Percentiles rank a stretch among this genome's conserved stretches.
These are phyloP conservation scores for Pythium vanterpoolii DNA, from an alignment of 352 stramenopile species.

Conservation along the genomic window DNA sequence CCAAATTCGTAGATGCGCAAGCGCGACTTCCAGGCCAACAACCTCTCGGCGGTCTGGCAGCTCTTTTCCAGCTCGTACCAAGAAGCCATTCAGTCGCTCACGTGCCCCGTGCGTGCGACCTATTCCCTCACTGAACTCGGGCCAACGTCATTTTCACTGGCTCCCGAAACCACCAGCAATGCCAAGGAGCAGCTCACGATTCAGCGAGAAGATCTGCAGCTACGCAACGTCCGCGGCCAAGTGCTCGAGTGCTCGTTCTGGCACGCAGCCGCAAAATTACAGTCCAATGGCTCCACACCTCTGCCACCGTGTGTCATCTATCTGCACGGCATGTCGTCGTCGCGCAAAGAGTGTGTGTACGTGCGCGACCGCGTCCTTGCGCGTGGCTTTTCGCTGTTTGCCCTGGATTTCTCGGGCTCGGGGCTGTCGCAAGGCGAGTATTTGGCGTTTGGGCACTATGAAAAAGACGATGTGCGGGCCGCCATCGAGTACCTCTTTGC, in stretches of 20 bases:
- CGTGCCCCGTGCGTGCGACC: slow-evolving; percentile 48
- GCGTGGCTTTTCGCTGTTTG: slow-evolving; percentile 64
- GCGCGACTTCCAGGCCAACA: slow-evolving; percentile 48
- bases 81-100: slow-evolving; percentile 70
- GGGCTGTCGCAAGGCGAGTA: slow-evolving; percentile 60
- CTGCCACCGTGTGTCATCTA: slow-evolving; percentile 62
- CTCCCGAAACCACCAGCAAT: neutral
- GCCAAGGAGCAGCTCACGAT: slow-evolving; percentile 5
- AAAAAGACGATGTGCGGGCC: slow-evolving; percentile 55
- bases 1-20: slow-evolving; percentile 44
- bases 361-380: slow-evolving; percentile 48
- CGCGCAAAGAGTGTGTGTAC: slow-evolving; percentile 72
- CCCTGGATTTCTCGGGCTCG: slow-evolving; percentile 70
- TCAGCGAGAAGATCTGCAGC: slow-evolving; percentile 56
- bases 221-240: slow-evolving; percentile 48
- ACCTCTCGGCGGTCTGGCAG: slow-evolving; percentile 59
- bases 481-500: slow-evolving; percentile 69
- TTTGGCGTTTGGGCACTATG: slow-evolving; percentile 69
- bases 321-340: slow-evolving; percentile 78
- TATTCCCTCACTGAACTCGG: slow-evolving; percentile 64
- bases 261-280: slow-evolving; percentile 26
- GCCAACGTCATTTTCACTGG: slow-evolving; percentile 20
- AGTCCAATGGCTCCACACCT: neutral
- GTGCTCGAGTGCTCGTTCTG: slow-evolving; percentile 74
- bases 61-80: slow-evolving; percentile 74